Percentiles rank a stretch among this genome's conserved stretches.
These are phyloP conservation scores for Cichorium intybus DNA, from an alignment of 140 eudicot species.

Conservation along the genomic window DNA sequence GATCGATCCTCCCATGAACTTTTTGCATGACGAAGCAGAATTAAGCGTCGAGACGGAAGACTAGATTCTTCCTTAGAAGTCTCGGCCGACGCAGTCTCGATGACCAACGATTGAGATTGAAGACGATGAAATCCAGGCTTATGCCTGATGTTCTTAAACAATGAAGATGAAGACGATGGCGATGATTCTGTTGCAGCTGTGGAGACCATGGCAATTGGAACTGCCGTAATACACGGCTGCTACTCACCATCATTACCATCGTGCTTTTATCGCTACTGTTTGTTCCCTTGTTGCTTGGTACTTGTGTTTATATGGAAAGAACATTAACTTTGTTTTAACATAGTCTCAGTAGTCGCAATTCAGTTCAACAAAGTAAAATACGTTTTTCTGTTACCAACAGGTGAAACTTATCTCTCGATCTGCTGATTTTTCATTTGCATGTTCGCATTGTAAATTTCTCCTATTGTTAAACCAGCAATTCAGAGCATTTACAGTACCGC, in stretches of 20 bases:
- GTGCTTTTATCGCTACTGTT: slow-evolving; percentile 2
- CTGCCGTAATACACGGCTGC: slow-evolving; percentile 6
- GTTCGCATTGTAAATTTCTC: not conserved
- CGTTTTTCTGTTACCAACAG: too few relatives aligned
- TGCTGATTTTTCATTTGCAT: slow-evolving; percentile 1
- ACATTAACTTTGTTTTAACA: too few relatives aligned
- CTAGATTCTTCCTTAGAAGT: not conserved
- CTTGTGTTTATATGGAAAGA: too few relatives aligned
- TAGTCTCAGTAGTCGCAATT: too few relatives aligned
- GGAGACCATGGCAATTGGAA: not conserved
- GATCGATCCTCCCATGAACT: slow-evolving; percentile 64
- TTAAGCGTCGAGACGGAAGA: slow-evolving; percentile 56
- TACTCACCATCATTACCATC: slow-evolving; percentile 16
- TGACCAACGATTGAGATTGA: slow-evolving; percentile 12
- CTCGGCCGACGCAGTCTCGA: not conserved
- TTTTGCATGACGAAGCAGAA: slow-evolving; percentile 87
- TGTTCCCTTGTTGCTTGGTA: not conserved
- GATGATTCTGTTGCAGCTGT: not conserved
- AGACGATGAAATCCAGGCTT: slow-evolving; percentile 9
- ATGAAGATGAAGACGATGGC: not conserved
- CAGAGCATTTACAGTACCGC: not conserved
- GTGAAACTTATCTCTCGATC: not conserved
- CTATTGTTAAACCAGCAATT: not conserved
- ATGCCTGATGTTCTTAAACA: not conserved
- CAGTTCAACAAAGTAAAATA: too few relatives aligned